Evolutionary conservation across 2,329 filamentous ascomycete species (phyloP), one percentile per base, ranked within the genome.

Genomic region (Aspergillus aculeatus): DNA sequence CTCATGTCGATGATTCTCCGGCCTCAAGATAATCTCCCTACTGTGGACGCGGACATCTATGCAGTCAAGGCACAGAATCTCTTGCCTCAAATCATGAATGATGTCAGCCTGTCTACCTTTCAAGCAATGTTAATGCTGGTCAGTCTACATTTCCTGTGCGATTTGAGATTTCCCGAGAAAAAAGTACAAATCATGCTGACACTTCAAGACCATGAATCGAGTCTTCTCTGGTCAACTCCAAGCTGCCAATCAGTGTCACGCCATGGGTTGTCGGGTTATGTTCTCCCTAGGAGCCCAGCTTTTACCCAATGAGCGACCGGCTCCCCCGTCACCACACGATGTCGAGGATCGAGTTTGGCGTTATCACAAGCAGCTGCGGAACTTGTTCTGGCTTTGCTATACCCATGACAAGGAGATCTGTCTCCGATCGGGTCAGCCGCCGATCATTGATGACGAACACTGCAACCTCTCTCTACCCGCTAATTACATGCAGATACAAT

Each of bases 331-430:
- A n/a, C n/a, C 19, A 9, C 7, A 19, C 1, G 50, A 38, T 16
- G 5, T 38, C 19, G 50, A 48, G 5, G 53, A 55, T 21, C 53
- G 53, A 4, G 14, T 16, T 14, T 55, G 41, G 53, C 53, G 41
- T 5, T 55, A 26, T 48, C 53, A 55, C 19, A 44, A 59, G 9
- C 66, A 69, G 52, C 58, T 62, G 12, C 64, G 68, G 3, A 62
- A 65, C n/a, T 29, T 83, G 0, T 84, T 84, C 62, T 84, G 82
- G 81, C 62, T 83, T 7, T 78, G 77, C 54, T 84, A 82, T 58
- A 69, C 71, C 7, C 71, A 81, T 16, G 82, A 84, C 64, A 84
- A 82, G 58, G 81, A 83, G 9, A 74, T 83, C 10, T 73, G 80
- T 0, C 69, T 84, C 0, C 77, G 81, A 1, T 79, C 76, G 0